Conservation (phyloP, 1,284 basidiomycete genomes). For the Pseudozyma thailandica region DNA sequence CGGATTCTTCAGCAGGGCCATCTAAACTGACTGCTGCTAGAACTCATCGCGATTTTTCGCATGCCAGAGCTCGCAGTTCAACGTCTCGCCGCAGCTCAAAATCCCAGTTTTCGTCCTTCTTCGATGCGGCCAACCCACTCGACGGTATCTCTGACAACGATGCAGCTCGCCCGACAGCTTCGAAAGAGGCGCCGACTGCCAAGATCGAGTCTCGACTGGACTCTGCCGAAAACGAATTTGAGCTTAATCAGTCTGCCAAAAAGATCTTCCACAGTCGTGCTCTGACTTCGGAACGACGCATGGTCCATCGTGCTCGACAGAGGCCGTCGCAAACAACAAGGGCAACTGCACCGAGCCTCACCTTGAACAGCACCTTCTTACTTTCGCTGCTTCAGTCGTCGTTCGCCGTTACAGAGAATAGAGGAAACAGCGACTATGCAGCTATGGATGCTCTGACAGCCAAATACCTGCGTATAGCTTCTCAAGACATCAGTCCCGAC, state of each 20-base stretch:
- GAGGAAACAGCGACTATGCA: not conserved
- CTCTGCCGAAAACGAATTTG: not conserved
- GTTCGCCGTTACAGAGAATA: not conserved
- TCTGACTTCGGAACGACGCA: slow-evolving; percentile 8
- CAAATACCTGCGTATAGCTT: not conserved
- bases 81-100: too few species aligned
- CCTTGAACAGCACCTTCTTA: slow-evolving; percentile 21
- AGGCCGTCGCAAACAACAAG: not conserved
- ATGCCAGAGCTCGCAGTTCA: too few species aligned
- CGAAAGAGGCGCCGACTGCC: not conserved
- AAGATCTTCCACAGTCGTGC: slow-evolving; percentile 4
- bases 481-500: not conserved
- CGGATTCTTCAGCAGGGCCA: slow-evolving; percentile 1
- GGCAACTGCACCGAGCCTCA: not conserved
- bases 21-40: not conserved
- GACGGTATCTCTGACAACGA: too few species aligned
- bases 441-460: slow-evolving; percentile 7
- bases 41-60: not conserved
- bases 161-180: too few species aligned
- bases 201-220: not conserved
- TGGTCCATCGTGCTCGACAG: not conserved
- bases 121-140: slow-evolving; percentile 11
- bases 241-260: not conserved
- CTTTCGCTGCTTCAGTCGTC: not conserved
- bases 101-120: slow-evolving; percentile 11